Evolutionary conservation across 176 grass and related monocot genomes (phyloP), one percentile per base, ranked within the genome.

Genomic region (Aegilops longissima): DNA sequence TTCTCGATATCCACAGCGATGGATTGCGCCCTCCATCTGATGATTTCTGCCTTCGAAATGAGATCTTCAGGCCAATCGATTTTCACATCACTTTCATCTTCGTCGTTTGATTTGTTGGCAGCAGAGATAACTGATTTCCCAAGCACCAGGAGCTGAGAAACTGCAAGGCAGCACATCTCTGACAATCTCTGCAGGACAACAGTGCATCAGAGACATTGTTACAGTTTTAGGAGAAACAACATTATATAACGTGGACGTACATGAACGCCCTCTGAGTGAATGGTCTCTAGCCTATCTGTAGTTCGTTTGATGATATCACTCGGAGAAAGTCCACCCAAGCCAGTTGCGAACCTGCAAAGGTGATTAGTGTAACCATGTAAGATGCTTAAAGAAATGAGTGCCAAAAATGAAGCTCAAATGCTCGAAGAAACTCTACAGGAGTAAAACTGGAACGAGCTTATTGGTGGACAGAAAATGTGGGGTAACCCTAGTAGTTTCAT

Each of bases 231-330:
- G 30, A 34, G 61, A 33, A 84, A 80, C 36, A 81, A 42, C 39
- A 77, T n/a, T 36, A 65, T 21, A 64, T 39, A 70, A n/a, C 18
- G 87, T 86, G 85, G 69, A 86, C 88, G 77, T 91, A 99, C 94
- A 91, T 99, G 97, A 84, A 99, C 89, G 80, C 97, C 94, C 85
- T 99, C 94, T 20, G 97, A 99, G 73, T 99, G 94, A 87, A 96
- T 90, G 39, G 82, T 94, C 77, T 99, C 97, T 67, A 99, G 90
- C 79, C 94, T 99, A 86, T 94, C 81, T 40, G 85, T 96, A 71
- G 92, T 92, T 81, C 92, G 69, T 93, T 94, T 95, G 80, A 99
- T 90, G 74, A 99, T 94, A 70, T 99, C 97, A 78, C 91, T 90
- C 47, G 90, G 85, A 73, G 92, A 90, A 90, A 99, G 97, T 73